Conservation (phyloP, 2,329 filamentous ascomycete genomes). For the Cladophialophora immunda region DNA sequence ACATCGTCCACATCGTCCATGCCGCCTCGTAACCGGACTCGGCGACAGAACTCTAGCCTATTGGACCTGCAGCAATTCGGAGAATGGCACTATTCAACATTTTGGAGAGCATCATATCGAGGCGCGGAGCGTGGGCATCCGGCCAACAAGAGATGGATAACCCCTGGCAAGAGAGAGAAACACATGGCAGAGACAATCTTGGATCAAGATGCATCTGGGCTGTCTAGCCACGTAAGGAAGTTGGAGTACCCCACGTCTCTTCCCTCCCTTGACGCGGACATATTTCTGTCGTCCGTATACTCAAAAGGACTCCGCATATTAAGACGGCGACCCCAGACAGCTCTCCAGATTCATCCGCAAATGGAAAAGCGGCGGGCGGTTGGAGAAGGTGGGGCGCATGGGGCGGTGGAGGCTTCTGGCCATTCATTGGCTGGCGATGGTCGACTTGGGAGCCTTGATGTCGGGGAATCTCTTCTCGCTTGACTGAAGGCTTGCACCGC, state of each 20-base stretch:
- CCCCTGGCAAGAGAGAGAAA: neutral
- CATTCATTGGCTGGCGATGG: neutral
- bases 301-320: neutral
- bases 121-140: neutral
- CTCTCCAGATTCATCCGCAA: neutral
- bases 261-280: neutral
- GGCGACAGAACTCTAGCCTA: neutral
- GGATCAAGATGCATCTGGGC: neutral
- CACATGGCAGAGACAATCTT: neutral
- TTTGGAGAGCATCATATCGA: neutral
- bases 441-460: neutral
- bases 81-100: neutral
- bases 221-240: conserved; percentile 1
- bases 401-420: neutral
- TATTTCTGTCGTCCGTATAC: neutral
- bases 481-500: neutral
- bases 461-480: neutral
- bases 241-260: neutral
- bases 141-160: neutral
- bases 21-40: neutral
- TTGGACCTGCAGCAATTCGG: neutral
- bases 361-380: neutral
- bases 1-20: neutral
- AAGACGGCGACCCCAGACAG: neutral
- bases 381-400: conserved; percentile 2